Evolutionary conservation across 208 protist species (phyloP).

Genomic region (Trypanosoma lewisi): DNA sequence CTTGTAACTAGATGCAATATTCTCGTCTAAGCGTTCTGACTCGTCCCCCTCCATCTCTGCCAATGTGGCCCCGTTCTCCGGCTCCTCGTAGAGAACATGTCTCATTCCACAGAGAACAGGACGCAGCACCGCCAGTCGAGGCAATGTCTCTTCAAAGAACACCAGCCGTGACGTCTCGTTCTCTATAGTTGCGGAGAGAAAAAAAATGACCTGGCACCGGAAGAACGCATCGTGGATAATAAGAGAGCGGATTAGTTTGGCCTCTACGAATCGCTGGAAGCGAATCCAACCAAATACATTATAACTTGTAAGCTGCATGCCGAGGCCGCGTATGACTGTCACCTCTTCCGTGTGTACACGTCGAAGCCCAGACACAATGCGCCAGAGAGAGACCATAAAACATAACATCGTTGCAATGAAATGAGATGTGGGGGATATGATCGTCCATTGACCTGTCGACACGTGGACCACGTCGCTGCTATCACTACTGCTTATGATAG

Average conservation of each 20-base stretch:
- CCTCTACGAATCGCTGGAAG: slow-evolving; percentile 54
- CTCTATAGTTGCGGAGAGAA: slow-evolving; percentile 75
- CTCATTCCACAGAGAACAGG: slow-evolving; percentile 66
- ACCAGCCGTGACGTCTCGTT: slow-evolving; percentile 55
- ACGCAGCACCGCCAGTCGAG: slow-evolving; percentile 67
- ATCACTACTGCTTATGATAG: background rate
- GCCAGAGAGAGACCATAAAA: slow-evolving; percentile 32
- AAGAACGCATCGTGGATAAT: slow-evolving; percentile 86
- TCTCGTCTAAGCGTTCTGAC: slow-evolving; percentile 1
- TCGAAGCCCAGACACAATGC: slow-evolving; percentile 30
- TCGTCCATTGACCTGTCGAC: background rate
- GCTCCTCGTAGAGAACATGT: slow-evolving; percentile 70
- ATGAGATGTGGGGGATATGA: background rate
- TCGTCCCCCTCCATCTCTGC: slow-evolving; percentile 42
- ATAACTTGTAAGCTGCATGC: slow-evolving; percentile 72
- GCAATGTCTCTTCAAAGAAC: slow-evolving; percentile 73
- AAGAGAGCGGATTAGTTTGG: slow-evolving; percentile 61
- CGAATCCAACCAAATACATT: slow-evolving; percentile 55
- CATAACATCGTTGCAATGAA: slow-evolving; percentile 19
- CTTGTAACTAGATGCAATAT: background rate
- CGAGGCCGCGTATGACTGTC: slow-evolving; percentile 70
- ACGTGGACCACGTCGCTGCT: background rate
- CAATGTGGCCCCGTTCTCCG: slow-evolving; percentile 53
- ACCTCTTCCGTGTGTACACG: slow-evolving; percentile 75
- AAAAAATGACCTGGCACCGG: slow-evolving; percentile 79